phyloP scores from a whole-genome alignment of 2,329 filamentous ascomycete species.

The Pyricularia grisea region DNA sequence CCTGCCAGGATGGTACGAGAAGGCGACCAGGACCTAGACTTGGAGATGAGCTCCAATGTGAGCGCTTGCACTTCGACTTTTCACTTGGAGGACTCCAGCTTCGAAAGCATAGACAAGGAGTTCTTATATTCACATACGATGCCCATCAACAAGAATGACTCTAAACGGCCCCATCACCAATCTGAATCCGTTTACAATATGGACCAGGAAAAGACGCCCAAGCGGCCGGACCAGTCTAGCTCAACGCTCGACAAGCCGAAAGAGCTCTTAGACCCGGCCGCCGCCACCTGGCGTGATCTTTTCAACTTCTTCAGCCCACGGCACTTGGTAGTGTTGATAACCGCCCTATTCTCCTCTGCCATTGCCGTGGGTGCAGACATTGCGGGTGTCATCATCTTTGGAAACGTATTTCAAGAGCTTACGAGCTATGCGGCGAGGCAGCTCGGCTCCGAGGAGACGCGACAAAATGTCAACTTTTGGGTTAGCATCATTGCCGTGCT shows the following conservation, averaged over 20 bases:
- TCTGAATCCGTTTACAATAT: neutral
- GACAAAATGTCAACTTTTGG: slow-evolving; percentile 46
- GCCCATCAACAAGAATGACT: neutral
- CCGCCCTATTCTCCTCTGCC: slow-evolving; percentile 47
- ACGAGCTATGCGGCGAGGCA: slow-evolving; percentile 52
- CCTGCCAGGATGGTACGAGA: neutral
- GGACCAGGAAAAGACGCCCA: neutral
- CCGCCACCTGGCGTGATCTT: slow-evolving; percentile 28
- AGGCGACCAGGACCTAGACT: neutral
- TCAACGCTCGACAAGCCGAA: neutral
- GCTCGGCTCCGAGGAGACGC: slow-evolving; percentile 33
- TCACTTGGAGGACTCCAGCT: neutral
- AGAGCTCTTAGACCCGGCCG: neutral
- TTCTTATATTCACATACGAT: neutral
- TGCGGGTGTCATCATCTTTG: slow-evolving; percentile 59
- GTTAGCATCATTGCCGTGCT: slow-evolving; percentile 54
- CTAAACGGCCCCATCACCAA: neutral
- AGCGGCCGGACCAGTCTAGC: neutral
- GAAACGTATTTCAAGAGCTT: slow-evolving; percentile 65
- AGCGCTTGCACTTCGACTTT: neutral
- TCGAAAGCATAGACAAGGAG: neutral
- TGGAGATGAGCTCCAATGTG: neutral
- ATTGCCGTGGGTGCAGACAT: slow-evolving; percentile 55
- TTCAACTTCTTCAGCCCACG: slow-evolving; percentile 43
- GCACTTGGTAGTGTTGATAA: neutral